phyloP scores from a whole-genome alignment of 2,329 filamentous ascomycete genomes.

The Cordyceps cicadae region DNA sequence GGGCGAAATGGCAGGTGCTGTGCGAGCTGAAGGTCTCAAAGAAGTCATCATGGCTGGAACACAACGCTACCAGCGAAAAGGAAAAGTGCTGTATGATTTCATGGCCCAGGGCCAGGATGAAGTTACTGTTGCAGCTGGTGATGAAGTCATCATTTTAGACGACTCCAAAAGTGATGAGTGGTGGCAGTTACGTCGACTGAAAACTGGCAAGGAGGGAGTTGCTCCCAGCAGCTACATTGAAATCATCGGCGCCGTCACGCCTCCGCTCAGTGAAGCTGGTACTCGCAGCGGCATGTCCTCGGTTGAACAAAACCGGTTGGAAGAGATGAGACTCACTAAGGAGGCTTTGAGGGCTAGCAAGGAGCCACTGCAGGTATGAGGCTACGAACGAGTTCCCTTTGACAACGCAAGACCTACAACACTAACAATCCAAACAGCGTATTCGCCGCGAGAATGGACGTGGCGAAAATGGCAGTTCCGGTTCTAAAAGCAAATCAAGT shows the following conservation, averaged over 20 bases:
- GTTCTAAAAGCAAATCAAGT: conserved; percentile 61
- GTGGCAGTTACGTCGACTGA: conserved; percentile 90
- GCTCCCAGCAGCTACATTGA: conserved; percentile 96
- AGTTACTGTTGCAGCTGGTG: conserved; percentile 80
- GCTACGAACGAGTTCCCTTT: conserved; percentile 39
- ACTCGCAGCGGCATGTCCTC: conserved; percentile 49
- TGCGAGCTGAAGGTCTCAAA: conserved; percentile 70
- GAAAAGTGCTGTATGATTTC: conserved; percentile 87
- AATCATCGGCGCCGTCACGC: conserved; percentile 59
- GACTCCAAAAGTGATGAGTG: conserved; percentile 92
- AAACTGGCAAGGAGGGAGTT: conserved; percentile 90
- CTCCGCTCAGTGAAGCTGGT: conserved; percentile 41
- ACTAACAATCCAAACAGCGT: conserved; percentile 64
- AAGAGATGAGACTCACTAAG: conserved; percentile 77
- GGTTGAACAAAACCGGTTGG: conserved; percentile 68
- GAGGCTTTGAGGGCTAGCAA: conserved; percentile 62
- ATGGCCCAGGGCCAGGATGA: conserved; percentile 95
- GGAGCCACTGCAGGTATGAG: conserved; percentile 57
- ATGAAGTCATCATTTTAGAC: conserved; percentile 86
- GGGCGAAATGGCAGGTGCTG: conserved; percentile 80
- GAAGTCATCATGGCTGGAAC: conserved; percentile 80
- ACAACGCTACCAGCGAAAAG: conserved; percentile 65
- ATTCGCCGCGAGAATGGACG: conserved; percentile 59
- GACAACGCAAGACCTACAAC: conserved; percentile 28
- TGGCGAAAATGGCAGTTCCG: conserved; percentile 42